phyloP scores from a whole-genome alignment of 192 early-diverging fungal genomes.

The Coemansia sp. region DNA sequence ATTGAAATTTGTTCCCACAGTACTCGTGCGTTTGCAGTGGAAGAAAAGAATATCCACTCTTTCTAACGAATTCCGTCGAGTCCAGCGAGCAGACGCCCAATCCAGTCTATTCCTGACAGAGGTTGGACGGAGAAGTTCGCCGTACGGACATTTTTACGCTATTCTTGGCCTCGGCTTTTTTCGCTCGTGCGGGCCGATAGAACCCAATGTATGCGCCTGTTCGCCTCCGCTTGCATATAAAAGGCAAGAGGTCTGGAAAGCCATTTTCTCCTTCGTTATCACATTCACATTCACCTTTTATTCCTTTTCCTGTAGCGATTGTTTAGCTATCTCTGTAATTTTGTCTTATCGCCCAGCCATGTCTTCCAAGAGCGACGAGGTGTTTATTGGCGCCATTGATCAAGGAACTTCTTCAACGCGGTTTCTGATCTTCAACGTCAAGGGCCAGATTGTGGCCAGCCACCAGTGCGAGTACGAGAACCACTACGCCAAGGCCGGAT shows the following conservation, averaged over 20 bases:
- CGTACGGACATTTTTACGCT: not conserved
- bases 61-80: not conserved
- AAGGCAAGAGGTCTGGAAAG: slow-evolving; percentile 3
- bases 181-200: not conserved
- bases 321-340: slow-evolving; percentile 4
- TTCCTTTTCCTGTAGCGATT: not conserved
- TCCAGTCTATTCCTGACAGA: not conserved
- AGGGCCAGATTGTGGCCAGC: slow-evolving; percentile 64
- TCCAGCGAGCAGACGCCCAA: not conserved
- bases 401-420: slow-evolving; percentile 91
- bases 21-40: not conserved
- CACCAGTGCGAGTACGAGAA: slow-evolving; percentile 83
- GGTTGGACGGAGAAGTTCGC: too few relatives aligned
- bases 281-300: not conserved
- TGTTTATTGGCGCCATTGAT: slow-evolving; percentile 82
- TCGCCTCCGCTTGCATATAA: not conserved
- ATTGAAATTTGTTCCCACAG: not conserved
- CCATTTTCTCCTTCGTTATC: not conserved
- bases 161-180: not conserved
- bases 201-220: not conserved
- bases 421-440: slow-evolving; percentile 85
- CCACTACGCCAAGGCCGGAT: slow-evolving; percentile 72
- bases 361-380: slow-evolving; percentile 35
- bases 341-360: slow-evolving; percentile 10
- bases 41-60: not conserved